Evolutionary conservation across 768 basidiomycete species (phyloP).

Genomic region (Leccinum broughii): DNA sequence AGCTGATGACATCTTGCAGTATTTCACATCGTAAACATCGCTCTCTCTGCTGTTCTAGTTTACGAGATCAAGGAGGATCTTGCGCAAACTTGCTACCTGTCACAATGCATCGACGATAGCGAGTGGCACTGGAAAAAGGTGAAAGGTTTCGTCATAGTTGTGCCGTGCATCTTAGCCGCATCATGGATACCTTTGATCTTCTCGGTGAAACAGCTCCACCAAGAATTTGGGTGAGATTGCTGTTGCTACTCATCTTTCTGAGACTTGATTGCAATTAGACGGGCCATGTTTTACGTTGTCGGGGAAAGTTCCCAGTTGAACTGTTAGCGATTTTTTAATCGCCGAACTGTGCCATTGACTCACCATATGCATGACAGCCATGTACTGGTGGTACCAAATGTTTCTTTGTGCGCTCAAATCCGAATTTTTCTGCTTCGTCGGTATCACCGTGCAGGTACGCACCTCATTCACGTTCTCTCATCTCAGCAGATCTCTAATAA

Average conservation of each 20-base stretch:
- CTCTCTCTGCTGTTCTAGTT: slow-evolving; percentile 73
- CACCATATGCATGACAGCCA: slow-evolving; percentile 46
- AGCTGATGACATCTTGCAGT: slow-evolving; percentile 34
- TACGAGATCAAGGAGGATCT: slow-evolving; percentile 67
- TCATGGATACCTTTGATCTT: slow-evolving; percentile 71
- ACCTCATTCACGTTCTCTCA: background rate
- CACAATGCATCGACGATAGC: slow-evolving; percentile 48
- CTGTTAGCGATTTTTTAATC: slow-evolving; percentile 43
- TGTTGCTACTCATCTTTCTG: background rate
- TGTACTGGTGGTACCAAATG: slow-evolving; percentile 88
- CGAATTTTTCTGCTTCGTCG: slow-evolving; percentile 84
- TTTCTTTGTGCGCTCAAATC: slow-evolving; percentile 86
- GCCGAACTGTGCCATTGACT: background rate
- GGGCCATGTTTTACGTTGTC: slow-evolving; percentile 89
- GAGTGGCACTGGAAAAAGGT: slow-evolving; percentile 61
- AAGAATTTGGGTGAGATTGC: slow-evolving; percentile 73
- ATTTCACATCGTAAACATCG: slow-evolving; percentile 72
- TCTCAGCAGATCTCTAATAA: background rate
- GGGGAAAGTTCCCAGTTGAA: slow-evolving; percentile 87
- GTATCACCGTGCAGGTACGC: slow-evolving; percentile 79
- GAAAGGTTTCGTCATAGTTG: slow-evolving; percentile 66
- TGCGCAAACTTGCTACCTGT: slow-evolving; percentile 26
- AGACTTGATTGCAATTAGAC: slow-evolving; percentile 43
- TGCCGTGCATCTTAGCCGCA: slow-evolving; percentile 64
- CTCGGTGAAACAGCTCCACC: slow-evolving; percentile 68